Percentiles rank a stretch among this genome's conserved stretches.
phyloP scores from a whole-genome alignment of 192 early-diverging fungal genomes.

The Diversispora eburnea region DNA sequence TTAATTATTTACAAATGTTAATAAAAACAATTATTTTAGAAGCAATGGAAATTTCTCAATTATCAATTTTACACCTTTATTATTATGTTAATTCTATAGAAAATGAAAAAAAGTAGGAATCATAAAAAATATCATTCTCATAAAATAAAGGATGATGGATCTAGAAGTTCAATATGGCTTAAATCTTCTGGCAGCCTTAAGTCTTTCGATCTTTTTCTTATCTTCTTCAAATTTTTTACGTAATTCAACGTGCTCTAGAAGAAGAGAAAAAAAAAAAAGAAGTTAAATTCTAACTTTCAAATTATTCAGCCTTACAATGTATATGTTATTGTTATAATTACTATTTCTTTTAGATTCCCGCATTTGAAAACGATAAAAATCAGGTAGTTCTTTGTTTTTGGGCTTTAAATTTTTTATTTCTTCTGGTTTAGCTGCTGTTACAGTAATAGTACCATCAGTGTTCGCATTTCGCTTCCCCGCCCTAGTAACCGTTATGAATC shows the following conservation, averaged over 20 bases:
- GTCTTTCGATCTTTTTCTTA: slow-evolving; percentile 43
- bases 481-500: slow-evolving; percentile 82
- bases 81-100: too few relatives aligned
- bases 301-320: too few relatives aligned
- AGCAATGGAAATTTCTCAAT: too few relatives aligned
- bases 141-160: too few relatives aligned
- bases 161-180: slow-evolving; percentile 68
- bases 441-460: slow-evolving; percentile 63
- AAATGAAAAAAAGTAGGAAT: too few relatives aligned
- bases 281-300: slow-evolving; percentile 6
- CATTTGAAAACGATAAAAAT: slow-evolving; percentile 97
- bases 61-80: too few relatives aligned
- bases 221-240: slow-evolving; percentile 93
- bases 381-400: slow-evolving; percentile 78
- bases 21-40: too few relatives aligned
- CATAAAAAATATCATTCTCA: too few relatives aligned
- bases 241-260: slow-evolving; percentile 80
- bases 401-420: slow-evolving; percentile 55
- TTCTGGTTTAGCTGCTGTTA: slow-evolving; percentile 55
- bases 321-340: slow-evolving; percentile 38
- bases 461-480: slow-evolving; percentile 63
- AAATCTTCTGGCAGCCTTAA: slow-evolving; percentile 74
- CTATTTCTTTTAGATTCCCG: slow-evolving; percentile 85
- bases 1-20: too few relatives aligned
- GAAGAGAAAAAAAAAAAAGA: too few relatives aligned